Evolutionary conservation across 2,329 filamentous ascomycete genomes (phyloP), one percentile per base, ranked within the genome.

Genomic region (Trichophaea hybrida): DNA sequence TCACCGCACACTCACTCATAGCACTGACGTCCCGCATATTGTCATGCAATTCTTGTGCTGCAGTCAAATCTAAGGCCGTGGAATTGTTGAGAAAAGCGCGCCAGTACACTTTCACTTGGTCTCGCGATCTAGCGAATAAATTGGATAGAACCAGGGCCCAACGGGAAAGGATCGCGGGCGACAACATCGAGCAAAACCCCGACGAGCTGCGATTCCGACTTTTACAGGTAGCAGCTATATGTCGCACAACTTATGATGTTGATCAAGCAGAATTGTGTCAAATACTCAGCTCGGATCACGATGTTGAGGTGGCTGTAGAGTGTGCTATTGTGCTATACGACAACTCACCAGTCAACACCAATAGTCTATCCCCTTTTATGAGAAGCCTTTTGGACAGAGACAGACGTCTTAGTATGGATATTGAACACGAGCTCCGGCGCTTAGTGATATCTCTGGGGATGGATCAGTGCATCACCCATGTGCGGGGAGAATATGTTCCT

Each of bases 251-350:
- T 6, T 68, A 65, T 49, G 70, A 73, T 38, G 62, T 68, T 17
- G 62, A 62, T n/a, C 12, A 44, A 0, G 6, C 61, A 0, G 62
- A 70, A 24, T 59, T 76, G 1, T 31, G 63, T 0, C 12, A 4
- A 0, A 58, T 74, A 0, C 62, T 78, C 0, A 35, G 54, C 0
- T 60, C 59, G 0, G 7, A 62, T 1, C 37, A 65, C 1, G 67
- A 71, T 51, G 63, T 73, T 2, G 69, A 72, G 0, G 63, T 71
- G 6, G 69, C 74, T 15, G 64, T 74, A 0, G 69, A 74, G 59
- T 73, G 72, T 53, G 70, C 67, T 8, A 73, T 75, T 17, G 63
- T 66, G 0, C 68, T 76, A 24, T 69, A 72, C n/a, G 71, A 76
- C 49, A 64, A 67, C 13, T 65, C 59, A 12, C 56, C 63, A 32